Conservation (phyloP, 225 moss, liverwort and hornwort genomes). For the Takakia lepidozioides region DNA sequence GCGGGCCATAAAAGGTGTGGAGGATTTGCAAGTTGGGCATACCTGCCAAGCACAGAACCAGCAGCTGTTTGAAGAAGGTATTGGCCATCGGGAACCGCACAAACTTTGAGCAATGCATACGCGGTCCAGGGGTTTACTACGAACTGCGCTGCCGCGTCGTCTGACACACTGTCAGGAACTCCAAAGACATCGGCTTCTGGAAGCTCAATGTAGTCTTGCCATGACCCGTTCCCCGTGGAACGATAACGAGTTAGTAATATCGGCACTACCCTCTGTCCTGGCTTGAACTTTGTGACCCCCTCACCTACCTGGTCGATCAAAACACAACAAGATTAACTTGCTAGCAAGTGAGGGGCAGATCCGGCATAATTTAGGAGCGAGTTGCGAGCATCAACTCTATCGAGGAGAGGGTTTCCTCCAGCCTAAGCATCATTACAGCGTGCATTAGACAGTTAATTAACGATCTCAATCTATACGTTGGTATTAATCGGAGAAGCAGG, state of each 20-base stretch:
- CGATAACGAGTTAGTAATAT: conserved; percentile 10
- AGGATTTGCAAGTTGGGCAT: conserved; percentile 18
- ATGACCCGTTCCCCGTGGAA: conserved; percentile 2
- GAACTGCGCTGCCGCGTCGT: conserved; percentile 11
- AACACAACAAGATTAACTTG: background rate
- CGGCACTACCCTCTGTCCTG: conserved; percentile 16
- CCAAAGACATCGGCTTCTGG: background rate
- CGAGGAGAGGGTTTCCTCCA: too few relatives aligned
- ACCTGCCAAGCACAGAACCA: background rate
- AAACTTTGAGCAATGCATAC: background rate
- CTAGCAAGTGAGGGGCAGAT: too few relatives aligned
- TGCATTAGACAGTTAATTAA: too few relatives aligned
- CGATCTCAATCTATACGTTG: too few relatives aligned
- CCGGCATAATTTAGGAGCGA: too few relatives aligned
- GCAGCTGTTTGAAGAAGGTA: conserved; percentile 1
- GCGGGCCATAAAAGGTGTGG: conserved; percentile 15
- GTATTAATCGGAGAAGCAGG: too few relatives aligned
- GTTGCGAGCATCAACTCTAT: too few relatives aligned
- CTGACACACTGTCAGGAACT: conserved; percentile 8
- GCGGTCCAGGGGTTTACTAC: conserved; percentile 3
- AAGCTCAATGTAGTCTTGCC: conserved; percentile 10
- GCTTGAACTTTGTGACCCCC: conserved; percentile 24
- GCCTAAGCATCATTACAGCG: too few relatives aligned
- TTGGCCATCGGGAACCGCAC: conserved; percentile 8
- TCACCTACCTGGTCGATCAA: conserved; percentile 16